Conservation (phyloP, 2,329 filamentous ascomycete genomes). For the Fusarium agapanthi region DNA sequence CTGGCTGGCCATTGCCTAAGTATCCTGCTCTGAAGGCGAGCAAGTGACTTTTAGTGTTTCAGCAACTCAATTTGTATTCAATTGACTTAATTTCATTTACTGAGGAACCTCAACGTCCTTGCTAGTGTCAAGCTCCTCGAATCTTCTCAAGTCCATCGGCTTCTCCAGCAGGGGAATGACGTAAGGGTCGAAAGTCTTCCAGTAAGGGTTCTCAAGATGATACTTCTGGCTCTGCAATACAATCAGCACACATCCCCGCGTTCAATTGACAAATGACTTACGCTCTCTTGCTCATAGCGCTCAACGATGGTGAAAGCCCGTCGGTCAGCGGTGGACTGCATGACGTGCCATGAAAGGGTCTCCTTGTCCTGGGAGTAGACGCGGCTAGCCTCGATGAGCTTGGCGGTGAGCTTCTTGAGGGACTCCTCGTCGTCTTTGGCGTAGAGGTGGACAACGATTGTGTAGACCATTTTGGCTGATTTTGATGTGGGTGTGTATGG, state of each 20-base stretch:
- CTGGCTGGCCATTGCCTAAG: conserved; percentile 16
- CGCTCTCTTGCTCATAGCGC: conserved; percentile 72
- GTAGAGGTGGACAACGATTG: conserved; percentile 74
- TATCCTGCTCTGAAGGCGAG: conserved; percentile 5
- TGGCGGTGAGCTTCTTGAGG: conserved; percentile 73
- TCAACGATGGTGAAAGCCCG: conserved; percentile 80
- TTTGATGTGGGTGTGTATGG: not conserved
- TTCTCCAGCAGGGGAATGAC: conserved; percentile 73
- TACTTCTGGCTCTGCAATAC: conserved; percentile 63
- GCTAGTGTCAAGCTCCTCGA: conserved; percentile 71
- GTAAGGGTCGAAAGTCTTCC: conserved; percentile 80
- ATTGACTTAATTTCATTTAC: conserved; percentile 9
- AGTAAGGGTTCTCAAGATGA: conserved; percentile 75
- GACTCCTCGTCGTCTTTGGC: conserved; percentile 71
- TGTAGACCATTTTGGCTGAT: conserved; percentile 66
- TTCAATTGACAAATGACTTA: conserved; percentile 46
- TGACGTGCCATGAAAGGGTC: conserved; percentile 77
- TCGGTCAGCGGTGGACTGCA: conserved; percentile 75
- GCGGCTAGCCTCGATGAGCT: conserved; percentile 77
- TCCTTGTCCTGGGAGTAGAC: conserved; percentile 78
- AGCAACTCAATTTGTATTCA: not conserved
- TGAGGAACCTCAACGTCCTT: conserved; percentile 55
- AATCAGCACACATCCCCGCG: not conserved
- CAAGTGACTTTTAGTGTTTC: not conserved
- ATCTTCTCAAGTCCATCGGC: conserved; percentile 74